Evolutionary conservation across 495 filamentous ascomycete species (phyloP), one percentile per base, ranked within the genome.

Genomic region (Aspergillus baeticus): DNA sequence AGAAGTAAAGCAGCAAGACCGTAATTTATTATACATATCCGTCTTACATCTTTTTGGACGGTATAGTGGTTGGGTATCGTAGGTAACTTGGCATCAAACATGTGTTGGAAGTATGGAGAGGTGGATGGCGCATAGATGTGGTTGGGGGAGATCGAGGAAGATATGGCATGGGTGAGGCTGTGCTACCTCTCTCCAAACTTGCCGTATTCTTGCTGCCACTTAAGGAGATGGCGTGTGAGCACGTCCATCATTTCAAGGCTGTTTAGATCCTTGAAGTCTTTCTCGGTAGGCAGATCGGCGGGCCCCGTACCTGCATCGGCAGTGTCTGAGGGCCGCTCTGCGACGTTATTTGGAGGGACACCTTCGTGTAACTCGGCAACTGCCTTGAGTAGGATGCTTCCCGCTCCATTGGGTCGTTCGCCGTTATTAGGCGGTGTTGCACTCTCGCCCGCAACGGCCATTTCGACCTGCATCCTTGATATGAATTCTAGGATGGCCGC

Each of bases 401-500:
- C 36, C 8, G 67, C 62, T 22, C 72, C 72, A 31, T 78, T 74
- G 13, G 65, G 29, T 20, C 66, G 70, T 34, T 74, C 67, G 3
- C 66, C 67, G 46, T 70, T 73, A 37, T 68, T 55, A 5, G 73
- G 69, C 13, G 70, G 73, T 3, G 76, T 73, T 23, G 63, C 69
- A 49, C 69, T 74, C 43, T 79, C 70, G 18, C 70, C 68, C 33
- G 70, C 65, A 3, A 67, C 84, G 0, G 90, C 92, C 75, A 96
- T 83, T 66, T 98, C 94, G 11, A 96, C 79, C 63, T 97, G 93
- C 59, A 90, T 93, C 42, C 89, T 84, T 7, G 89, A 86, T 61
- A 98, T 96, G 69, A 89, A 97, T 38, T 96, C 91, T 14, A 95
- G 77, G 51, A 98, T 93, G 13, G 79, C 86, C 2, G 86, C 84